Base-by-base conservation (phyloP, 768 basidiomycete species). In the Amanita subjunquillea region DNA sequence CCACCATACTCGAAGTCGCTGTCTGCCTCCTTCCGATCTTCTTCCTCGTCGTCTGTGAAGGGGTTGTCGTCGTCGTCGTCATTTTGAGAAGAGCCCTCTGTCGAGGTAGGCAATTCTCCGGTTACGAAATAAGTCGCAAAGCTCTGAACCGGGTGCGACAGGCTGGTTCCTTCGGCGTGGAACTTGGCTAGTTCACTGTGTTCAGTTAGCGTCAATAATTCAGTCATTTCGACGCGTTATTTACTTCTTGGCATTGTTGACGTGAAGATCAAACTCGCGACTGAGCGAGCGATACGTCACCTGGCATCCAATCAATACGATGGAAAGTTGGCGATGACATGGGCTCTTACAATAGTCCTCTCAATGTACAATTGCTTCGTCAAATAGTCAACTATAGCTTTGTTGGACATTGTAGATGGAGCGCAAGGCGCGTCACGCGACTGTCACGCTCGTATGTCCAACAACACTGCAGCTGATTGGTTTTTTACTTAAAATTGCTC, bases 231-330 rank as follows among this genome's bases (percentile, higher is more conserved):
- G 44, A 46, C 8, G 15, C 20, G 50, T 38, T 23, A 47, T 76
- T 60, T 55, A 90, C 89, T 82, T 85, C 63, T 90, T 91, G 17
- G 89, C 88, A 36, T 68, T 67, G 64, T 89, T 87, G 60, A 90
- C 87, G 59, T 90, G 83, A 50, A 91, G 72, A 0, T 72, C 72
- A 41, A 87, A 72, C 38, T 77, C 78, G 56, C 86, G 77, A 59
- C 89, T 90, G 46, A 91, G 72, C 4, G 79, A 82, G 36, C 88
- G 77, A 64, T 79, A 91, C 4, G 89, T 91, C 54, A 91, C 85
- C 88, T 91, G 54, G 52, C 37, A 40, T n/a, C 42, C 22, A 5
- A 13, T n/a, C 42, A 34, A 17, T 22, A 22, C 15, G 17, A 15
- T 8, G 29, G 25, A 20, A 13, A 32, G 44, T 29, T 51, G 23